Evolutionary conservation across 2,329 filamentous ascomycete genomes (phyloP).

Genomic region (Pyrenophora graminea): DNA sequence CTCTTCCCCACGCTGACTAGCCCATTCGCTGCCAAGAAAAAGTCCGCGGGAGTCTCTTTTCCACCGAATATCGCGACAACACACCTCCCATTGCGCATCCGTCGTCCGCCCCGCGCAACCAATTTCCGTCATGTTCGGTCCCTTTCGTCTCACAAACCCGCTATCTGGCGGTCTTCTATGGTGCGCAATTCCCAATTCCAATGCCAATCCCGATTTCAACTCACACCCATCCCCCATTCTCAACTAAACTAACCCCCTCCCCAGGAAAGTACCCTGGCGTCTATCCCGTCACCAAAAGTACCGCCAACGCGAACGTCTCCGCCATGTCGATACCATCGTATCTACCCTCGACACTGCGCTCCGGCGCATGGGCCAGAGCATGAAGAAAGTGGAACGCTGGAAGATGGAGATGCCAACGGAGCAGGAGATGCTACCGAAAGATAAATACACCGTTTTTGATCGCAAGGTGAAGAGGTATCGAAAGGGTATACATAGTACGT

Average conservation of each 20-base stretch:
- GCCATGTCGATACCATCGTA: constrained; percentile 80
- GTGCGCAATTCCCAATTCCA: constrained; percentile 20
- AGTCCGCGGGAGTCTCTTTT: constrained; percentile 33
- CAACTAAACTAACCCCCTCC: no score
- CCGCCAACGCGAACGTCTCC: constrained; percentile 51
- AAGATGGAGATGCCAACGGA: constrained; percentile 95
- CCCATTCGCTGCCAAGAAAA: constrained; percentile 35
- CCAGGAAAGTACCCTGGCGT: constrained; percentile 94
- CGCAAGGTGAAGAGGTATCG: constrained; percentile 93
- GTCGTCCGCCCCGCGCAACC: constrained; percentile 15
- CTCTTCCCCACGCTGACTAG: constrained; percentile 32
- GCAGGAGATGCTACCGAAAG: constrained; percentile 90
- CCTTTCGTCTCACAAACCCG: constrained; percentile 47
- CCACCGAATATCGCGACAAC: constrained; percentile 26
- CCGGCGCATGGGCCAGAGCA: constrained; percentile 68
- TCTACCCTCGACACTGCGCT: constrained; percentile 80
- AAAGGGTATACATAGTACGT: constrained; percentile 96
- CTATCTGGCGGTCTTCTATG: constrained; percentile 47
- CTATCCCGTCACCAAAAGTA: constrained; percentile 71
- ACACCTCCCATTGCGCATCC: constrained; percentile 1
- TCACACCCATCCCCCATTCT: no score
- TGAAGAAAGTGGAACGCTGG: constrained; percentile 84
- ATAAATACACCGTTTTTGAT: constrained; percentile 99
- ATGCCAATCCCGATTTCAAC: no score
- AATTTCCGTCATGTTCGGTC: constrained; percentile 45